Conservation (phyloP, 352 stramenopile species). For the Plasmopara muralis region DNA sequence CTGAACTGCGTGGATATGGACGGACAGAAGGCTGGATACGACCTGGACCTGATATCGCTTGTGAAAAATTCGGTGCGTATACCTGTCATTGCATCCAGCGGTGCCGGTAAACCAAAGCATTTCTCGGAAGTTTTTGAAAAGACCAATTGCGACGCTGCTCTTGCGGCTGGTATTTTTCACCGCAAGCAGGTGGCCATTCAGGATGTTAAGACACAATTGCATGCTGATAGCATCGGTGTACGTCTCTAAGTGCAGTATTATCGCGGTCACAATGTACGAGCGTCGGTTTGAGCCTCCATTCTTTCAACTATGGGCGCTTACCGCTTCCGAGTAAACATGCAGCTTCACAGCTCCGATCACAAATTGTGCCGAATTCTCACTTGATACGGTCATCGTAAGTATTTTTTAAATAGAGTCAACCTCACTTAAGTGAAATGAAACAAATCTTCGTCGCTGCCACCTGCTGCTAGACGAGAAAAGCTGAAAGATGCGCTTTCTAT, state of each 20-base stretch:
- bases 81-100: constrained; percentile 96
- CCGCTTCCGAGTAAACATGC: too few species aligned
- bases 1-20: constrained; percentile 99
- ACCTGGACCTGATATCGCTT: constrained; percentile 50
- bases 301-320: background rate
- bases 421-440: constrained; percentile 22
- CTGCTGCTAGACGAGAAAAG: constrained; percentile 7
- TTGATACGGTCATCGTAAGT: background rate
- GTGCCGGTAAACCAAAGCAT: constrained; percentile 90
- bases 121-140: constrained; percentile 94
- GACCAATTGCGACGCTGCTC: constrained; percentile 89
- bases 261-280: constrained; percentile 3
- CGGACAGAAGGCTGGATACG: constrained; percentile 91
- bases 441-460: constrained; percentile 9
- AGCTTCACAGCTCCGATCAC: background rate
- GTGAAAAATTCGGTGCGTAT: constrained; percentile 90
- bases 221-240: constrained; percentile 58
- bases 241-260: constrained; percentile 32
- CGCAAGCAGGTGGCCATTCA: constrained; percentile 93
- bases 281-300: background rate
- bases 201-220: constrained; percentile 91
- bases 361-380: background rate
- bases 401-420: background rate
- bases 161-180: constrained; percentile 99
- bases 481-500: constrained; percentile 5